A percentile compares a stretch with the other conserved stretches of the same genome.
phyloP scores from a whole-genome alignment of 306 rosid genomes.

The Sechiopsis laciniata region DNA sequence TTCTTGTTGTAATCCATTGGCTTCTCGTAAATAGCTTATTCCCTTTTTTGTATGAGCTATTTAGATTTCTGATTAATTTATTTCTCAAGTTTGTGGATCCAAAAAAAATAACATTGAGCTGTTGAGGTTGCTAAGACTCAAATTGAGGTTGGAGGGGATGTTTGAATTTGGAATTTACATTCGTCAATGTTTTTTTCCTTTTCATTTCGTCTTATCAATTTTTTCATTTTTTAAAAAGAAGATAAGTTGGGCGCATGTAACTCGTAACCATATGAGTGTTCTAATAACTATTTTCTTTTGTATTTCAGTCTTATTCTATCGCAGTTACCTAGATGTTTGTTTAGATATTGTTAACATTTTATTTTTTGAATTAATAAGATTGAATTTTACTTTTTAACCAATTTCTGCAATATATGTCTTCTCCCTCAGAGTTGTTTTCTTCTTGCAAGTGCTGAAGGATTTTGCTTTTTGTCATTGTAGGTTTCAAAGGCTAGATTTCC shows the following conservation, averaged over 20 bases:
- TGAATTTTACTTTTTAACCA: neutral
- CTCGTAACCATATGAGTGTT: neutral
- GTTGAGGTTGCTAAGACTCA: neutral
- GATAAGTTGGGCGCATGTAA: neutral
- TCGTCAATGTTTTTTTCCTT: neutral
- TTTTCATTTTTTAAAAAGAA: neutral
- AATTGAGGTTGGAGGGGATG: neutral
- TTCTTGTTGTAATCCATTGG: too few relatives aligned
- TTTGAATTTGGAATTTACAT: neutral
- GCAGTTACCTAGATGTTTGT: neutral
- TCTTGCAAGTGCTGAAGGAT: conserved; percentile 17
- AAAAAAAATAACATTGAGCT: neutral
- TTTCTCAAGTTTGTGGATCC: neutral
- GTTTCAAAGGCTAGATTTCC: conserved; percentile 79
- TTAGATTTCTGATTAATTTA: too few relatives aligned
- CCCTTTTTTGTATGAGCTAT: too few relatives aligned
- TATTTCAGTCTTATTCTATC: neutral
- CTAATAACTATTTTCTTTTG: neutral
- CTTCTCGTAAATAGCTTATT: too few relatives aligned
- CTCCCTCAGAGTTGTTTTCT: conserved; percentile 5
- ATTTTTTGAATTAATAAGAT: neutral
- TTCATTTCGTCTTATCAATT: neutral
- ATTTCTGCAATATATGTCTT: neutral
- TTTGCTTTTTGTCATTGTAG: conserved; percentile 43
- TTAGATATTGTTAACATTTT: neutral